Evolutionary conservation across 2,329 filamentous ascomycete species (phyloP), one percentile per base, ranked within the genome.

Genomic region (Colletotrichum aenigma): DNA sequence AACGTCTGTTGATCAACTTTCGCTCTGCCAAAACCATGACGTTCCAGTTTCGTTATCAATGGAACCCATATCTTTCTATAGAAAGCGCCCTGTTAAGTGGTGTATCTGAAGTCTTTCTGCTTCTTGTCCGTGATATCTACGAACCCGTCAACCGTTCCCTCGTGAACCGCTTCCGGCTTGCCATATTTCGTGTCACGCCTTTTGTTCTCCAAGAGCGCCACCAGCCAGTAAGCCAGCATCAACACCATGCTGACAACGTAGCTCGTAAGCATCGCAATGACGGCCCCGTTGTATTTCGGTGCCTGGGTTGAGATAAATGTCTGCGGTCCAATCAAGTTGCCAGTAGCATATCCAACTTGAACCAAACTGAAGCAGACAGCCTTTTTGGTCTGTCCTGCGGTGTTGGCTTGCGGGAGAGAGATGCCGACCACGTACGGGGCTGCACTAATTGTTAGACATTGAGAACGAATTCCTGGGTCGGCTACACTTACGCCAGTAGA

Each of bases 351-450:
- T 0, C 87, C 87, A 7, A 89, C 82, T 58, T 89, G 86, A 1
- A 88, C 82, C 15, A 88, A 81, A 2, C 88, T 81, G 24, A 89
- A 89, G 3, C 83, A 81, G 0, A 87, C 88, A 0, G 82, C 82
- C 65, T 88, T 84, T 60, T 86, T 86, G 0, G 84, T 86, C 32
- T 86, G 83, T 0, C 84, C 83, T 0, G 84, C 83, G 3, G 82
- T 83, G 70, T 85, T 85, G 55, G 81, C 81, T 32, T 60, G 56
- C 30, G 56, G 56, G 7, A 60, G 56, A 3, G 56, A 60, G 0
- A 60, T 60, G 0, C 56, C 56, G 16, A 60, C 56, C 16, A 60
- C 56, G 28, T 60, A 60, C 5, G 56, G 56, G 0, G 6, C 78
- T 77, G 24, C 76, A 74, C 2, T 82, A 15, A 34, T 72, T 58